phyloP scores from a whole-genome alignment of 2,329 filamentous ascomycete species.

The Pseudogymnoascus sp. region DNA sequence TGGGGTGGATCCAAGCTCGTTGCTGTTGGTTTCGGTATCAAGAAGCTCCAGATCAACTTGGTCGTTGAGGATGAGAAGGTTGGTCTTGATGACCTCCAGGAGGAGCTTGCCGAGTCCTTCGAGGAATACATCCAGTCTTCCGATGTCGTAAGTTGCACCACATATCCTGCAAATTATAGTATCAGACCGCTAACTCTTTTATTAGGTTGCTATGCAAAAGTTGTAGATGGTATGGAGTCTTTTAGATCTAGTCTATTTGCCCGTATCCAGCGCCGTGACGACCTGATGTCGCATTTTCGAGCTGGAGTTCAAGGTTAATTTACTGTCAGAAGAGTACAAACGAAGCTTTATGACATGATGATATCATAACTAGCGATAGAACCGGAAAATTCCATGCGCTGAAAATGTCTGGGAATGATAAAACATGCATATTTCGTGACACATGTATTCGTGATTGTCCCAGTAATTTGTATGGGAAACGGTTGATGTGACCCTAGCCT shows the following conservation, averaged over 20 bases:
- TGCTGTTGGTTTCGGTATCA: slow-evolving; percentile 91
- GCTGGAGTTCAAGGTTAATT: slow-evolving; percentile 19
- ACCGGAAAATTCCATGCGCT: slow-evolving; percentile 10
- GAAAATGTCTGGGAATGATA: slow-evolving; percentile 16
- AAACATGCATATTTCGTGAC: neutral
- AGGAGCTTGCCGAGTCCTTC: slow-evolving; percentile 65
- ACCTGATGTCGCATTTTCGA: slow-evolving; percentile 21
- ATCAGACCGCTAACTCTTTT: slow-evolving; percentile 16
- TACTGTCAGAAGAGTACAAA: slow-evolving; percentile 17
- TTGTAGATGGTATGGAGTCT: slow-evolving; percentile 48
- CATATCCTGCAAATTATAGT: neutral
- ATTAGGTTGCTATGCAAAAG: slow-evolving; percentile 74
- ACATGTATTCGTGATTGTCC: neutral
- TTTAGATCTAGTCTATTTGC: slow-evolving; percentile 20
- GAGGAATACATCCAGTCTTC: slow-evolving; percentile 96
- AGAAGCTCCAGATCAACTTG: slow-evolving; percentile 98
- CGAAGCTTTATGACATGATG: slow-evolving; percentile 25
- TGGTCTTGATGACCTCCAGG: slow-evolving; percentile 76
- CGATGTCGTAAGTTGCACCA: slow-evolving; percentile 55
- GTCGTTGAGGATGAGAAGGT: slow-evolving; percentile 97
- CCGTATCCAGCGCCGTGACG: slow-evolving; percentile 18
- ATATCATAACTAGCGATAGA: slow-evolving; percentile 22
- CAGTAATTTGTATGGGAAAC: neutral
- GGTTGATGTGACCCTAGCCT: slow-evolving; percentile 3
- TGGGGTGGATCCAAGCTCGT: slow-evolving; percentile 92